These are phyloP conservation scores for maize (Zea mays) DNA, from an alignment of 176 grass and related monocot genomes.

Conservation along the genomic window DNA sequence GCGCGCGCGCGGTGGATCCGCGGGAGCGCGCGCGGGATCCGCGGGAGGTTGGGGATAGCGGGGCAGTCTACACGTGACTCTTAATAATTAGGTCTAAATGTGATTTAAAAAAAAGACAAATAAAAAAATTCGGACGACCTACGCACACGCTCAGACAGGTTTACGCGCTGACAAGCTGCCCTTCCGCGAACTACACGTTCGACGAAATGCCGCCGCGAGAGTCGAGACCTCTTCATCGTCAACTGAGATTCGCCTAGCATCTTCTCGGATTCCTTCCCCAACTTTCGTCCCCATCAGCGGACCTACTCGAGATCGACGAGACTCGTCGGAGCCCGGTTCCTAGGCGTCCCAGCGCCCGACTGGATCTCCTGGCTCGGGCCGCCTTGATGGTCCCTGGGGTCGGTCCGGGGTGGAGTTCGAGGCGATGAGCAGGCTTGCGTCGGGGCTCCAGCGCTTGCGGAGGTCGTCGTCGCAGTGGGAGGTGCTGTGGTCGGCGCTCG, in stretches of 20 bases:
- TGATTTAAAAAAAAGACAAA: too few species aligned
- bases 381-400: conserved; percentile 48
- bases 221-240: conserved; percentile 9
- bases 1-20: too few species aligned
- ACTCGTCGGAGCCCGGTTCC: background rate
- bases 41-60: too few species aligned
- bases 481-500: conserved; percentile 63
- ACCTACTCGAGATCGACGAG: conserved; percentile 32
- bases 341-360: background rate
- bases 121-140: too few species aligned
- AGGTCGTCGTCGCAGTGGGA: conserved; percentile 64
- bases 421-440: conserved; percentile 64
- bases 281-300: background rate
- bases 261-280: conserved; percentile 29
- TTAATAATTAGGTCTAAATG: too few species aligned
- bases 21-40: too few species aligned
- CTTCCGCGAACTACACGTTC: conserved; percentile 32
- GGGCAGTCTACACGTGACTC: too few species aligned
- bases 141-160: too few species aligned
- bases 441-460: conserved; percentile 62
- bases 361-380: conserved; percentile 30
- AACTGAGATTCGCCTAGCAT: conserved; percentile 43
- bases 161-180: too few species aligned
- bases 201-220: conserved; percentile 52
- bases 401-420: conserved; percentile 26